phyloP scores from a whole-genome alignment of 805 yeast genomes.

The Yarrowia deformans region DNA sequence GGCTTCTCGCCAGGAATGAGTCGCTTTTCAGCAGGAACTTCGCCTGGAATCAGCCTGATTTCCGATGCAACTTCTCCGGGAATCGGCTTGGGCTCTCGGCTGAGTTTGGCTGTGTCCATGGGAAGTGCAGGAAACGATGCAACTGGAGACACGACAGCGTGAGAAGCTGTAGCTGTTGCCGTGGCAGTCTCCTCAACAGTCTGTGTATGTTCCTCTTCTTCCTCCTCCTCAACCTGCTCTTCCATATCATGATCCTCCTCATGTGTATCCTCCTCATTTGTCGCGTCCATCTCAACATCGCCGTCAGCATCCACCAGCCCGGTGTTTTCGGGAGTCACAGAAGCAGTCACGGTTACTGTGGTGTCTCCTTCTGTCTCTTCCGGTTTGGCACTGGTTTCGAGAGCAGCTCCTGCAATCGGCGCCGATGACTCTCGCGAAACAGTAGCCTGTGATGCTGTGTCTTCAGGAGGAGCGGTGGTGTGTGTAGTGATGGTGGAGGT shows the following conservation, averaged over 20 bases:
- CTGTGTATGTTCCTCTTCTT: not conserved
- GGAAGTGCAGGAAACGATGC: not conserved
- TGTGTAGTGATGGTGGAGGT: not conserved
- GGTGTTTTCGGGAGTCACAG: conserved; percentile 8
- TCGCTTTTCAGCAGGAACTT: not conserved
- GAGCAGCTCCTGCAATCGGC: not conserved
- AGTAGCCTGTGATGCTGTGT: not conserved
- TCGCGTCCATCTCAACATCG: not conserved
- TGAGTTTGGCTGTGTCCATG: conserved; percentile 1
- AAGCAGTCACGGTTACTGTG: conserved; percentile 6
- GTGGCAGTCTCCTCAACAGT: not conserved
- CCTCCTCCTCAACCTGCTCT: conserved; percentile 7
- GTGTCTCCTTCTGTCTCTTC: conserved; percentile 15
- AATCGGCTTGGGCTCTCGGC: not conserved
- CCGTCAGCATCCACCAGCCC: not conserved
- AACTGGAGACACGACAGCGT: not conserved
- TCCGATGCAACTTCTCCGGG: not conserved
- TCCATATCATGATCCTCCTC: conserved; percentile 19
- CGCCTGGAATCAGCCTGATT: not conserved
- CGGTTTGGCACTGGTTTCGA: not conserved
- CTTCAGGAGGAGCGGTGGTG: not conserved
- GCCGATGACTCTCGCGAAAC: conserved; percentile 16
- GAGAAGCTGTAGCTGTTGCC: not conserved
- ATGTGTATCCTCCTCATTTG: not conserved
- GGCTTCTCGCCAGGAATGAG: conserved; percentile 9